phyloP scores from a whole-genome alignment of 345 rosid species.

The Carallia pectinifolia region DNA sequence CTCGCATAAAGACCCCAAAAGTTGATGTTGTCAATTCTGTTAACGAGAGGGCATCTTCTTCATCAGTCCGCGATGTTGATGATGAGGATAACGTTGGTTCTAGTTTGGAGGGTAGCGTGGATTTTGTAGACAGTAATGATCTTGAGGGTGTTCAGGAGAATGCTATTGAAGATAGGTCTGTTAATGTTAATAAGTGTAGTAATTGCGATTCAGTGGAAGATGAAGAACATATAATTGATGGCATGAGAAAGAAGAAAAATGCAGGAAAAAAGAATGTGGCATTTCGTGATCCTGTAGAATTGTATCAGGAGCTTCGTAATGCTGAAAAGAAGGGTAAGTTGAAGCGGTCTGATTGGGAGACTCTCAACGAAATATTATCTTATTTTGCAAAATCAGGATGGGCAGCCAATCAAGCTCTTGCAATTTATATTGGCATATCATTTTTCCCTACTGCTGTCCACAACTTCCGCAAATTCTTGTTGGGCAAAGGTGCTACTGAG shows the following conservation, averaged over 20 bases:
- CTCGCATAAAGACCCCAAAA: constrained; percentile 15
- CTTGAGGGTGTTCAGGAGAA: constrained; percentile 21
- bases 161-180: background rate
- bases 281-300: constrained; percentile 48
- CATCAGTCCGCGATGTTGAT: constrained; percentile 25
- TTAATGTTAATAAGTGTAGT: constrained; percentile 13
- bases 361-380: constrained; percentile 46
- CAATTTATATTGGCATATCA: constrained; percentile 71
- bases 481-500: constrained; percentile 46
- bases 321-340: constrained; percentile 38
- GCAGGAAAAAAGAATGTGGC: constrained; percentile 22
- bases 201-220: constrained; percentile 5
- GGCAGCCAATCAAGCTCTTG: constrained; percentile 89
- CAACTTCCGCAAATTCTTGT: constrained; percentile 52
- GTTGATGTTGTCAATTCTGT: constrained; percentile 13
- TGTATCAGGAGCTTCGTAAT: constrained; percentile 52
- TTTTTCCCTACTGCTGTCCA: constrained; percentile 75
- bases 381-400: constrained; percentile 61
- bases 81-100: constrained; percentile 12
- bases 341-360: constrained; percentile 39
- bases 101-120: constrained; percentile 13
- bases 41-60: constrained; percentile 37
- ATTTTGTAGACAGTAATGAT: constrained; percentile 20
- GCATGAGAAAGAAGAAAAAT: constrained; percentile 8
- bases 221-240: constrained; percentile 24